Evolutionary conservation across 2,329 filamentous ascomycete species (phyloP).

Genomic region (Aquanectria penicillioides): DNA sequence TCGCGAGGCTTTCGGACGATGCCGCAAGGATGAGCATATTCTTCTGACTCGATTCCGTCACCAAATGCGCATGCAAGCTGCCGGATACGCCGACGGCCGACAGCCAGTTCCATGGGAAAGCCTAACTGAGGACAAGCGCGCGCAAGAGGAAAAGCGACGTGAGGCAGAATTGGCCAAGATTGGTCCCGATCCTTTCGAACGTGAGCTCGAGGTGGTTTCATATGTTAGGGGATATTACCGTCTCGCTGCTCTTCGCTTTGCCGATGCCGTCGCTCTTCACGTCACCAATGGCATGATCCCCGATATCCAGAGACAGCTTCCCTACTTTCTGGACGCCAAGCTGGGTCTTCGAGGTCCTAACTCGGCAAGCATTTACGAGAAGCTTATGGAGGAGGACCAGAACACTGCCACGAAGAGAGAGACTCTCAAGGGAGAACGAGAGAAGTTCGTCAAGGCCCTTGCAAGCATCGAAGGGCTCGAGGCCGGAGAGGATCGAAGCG

Average conservation of each 20-base stretch:
- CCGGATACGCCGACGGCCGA: slow-evolving; percentile 42
- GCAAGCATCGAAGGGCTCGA: slow-evolving; percentile 57
- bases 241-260: slow-evolving; percentile 71
- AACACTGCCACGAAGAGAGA: slow-evolving; percentile 53
- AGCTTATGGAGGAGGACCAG: slow-evolving; percentile 61
- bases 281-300: slow-evolving; percentile 62
- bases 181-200: slow-evolving; percentile 65
- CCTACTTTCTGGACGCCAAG: slow-evolving; percentile 54
- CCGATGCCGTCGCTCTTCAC: slow-evolving; percentile 63
- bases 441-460: slow-evolving; percentile 59
- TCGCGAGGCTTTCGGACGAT: slow-evolving; percentile 56
- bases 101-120: slow-evolving; percentile 53
- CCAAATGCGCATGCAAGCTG: slow-evolving; percentile 57
- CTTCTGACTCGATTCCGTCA: slow-evolving; percentile 60
- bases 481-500: slow-evolving; percentile 41
- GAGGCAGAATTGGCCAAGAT: slow-evolving; percentile 58
- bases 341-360: slow-evolving; percentile 52
- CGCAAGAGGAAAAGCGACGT: slow-evolving; percentile 55
- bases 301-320: slow-evolving; percentile 51
- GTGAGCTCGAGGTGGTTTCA: slow-evolving; percentile 70
- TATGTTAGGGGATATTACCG: slow-evolving; percentile 76
- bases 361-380: slow-evolving; percentile 47
- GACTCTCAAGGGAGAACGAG: slow-evolving; percentile 53
- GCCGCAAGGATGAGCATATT: slow-evolving; percentile 57
- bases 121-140: slow-evolving; percentile 60